Percentiles rank a stretch among this genome's conserved stretches.
Evolutionary conservation across 306 rosid species (phyloP).

Genomic region (Astragalus membranaceus): DNA sequence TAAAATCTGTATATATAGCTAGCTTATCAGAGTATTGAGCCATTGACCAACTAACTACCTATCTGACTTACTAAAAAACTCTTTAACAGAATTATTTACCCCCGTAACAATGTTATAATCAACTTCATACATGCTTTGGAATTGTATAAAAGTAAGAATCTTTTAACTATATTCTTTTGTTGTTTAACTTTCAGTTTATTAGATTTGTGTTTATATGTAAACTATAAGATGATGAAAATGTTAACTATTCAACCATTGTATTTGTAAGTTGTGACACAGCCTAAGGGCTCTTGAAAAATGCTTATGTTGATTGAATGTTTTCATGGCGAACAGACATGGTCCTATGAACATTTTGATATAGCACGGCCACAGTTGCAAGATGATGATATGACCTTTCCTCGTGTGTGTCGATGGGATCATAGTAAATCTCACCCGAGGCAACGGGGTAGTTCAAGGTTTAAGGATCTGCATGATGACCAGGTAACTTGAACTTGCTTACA

Average conservation of each 20-base stretch:
- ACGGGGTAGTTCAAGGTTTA: conserved; percentile 35
- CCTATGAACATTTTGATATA: conserved; percentile 54
- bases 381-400: conserved; percentile 38
- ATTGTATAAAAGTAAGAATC: not conserved
- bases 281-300: not conserved
- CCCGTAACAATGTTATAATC: no score
- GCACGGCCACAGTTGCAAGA: conserved; percentile 41
- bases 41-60: no score
- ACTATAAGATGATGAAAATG: not conserved
- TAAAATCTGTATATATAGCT: no score
- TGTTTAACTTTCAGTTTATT: not conserved
- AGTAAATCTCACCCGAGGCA: conserved; percentile 32
- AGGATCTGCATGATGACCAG: conserved; percentile 42
- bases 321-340: conserved; percentile 46
- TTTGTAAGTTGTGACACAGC: not conserved
- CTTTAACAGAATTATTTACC: no score
- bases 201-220: not conserved
- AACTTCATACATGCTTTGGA: not conserved
- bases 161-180: not conserved
- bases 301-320: not conserved
- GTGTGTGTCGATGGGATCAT: conserved; percentile 51
- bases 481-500: conserved; percentile 24
- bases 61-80: no score
- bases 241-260: not conserved
- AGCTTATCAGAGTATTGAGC: no score